Conservation (phyloP, 75 land plant genomes). For the Chamaecyparis obtusa region DNA sequence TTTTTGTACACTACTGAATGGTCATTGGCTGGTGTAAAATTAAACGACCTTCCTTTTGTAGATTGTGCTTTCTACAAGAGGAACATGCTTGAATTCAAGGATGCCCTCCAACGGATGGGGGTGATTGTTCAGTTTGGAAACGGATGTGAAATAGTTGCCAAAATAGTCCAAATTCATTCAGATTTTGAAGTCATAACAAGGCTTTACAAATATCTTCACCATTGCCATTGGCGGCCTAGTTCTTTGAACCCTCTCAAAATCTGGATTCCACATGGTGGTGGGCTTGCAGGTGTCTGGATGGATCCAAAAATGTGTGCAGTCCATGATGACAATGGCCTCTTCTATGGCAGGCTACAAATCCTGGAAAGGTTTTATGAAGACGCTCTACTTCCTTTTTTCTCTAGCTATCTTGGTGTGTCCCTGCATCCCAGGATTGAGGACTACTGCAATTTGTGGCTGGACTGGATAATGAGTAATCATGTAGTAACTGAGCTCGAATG, state of each 20-base stretch:
- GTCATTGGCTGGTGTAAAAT: constrained; percentile 22
- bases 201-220: constrained; percentile 28
- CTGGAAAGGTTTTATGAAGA: constrained; percentile 36
- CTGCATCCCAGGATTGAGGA: constrained; percentile 30
- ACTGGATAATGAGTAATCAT: constrained; percentile 19
- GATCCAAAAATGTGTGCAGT: constrained; percentile 27
- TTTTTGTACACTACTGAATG: constrained; percentile 26
- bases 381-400: constrained; percentile 26
- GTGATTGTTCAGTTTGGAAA: constrained; percentile 14
- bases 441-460: constrained; percentile 33
- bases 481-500: constrained; percentile 11
- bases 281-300: constrained; percentile 32
- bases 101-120: constrained; percentile 29
- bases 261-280: constrained; percentile 36
- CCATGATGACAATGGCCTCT: constrained; percentile 37
- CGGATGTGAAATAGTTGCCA: neutral
- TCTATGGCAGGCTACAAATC: constrained; percentile 20
- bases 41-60: constrained; percentile 41
- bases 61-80: constrained; percentile 35
- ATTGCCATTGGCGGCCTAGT: constrained; percentile 24
- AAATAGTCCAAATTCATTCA: constrained; percentile 1
- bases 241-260: constrained; percentile 11
- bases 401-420: constrained; percentile 19
- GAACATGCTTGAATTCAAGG: constrained; percentile 16
- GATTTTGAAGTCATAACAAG: constrained; percentile 21